Base-by-base conservation (phyloP, 2,329 filamentous ascomycete species). In the Colletotrichum tabaci region DNA sequence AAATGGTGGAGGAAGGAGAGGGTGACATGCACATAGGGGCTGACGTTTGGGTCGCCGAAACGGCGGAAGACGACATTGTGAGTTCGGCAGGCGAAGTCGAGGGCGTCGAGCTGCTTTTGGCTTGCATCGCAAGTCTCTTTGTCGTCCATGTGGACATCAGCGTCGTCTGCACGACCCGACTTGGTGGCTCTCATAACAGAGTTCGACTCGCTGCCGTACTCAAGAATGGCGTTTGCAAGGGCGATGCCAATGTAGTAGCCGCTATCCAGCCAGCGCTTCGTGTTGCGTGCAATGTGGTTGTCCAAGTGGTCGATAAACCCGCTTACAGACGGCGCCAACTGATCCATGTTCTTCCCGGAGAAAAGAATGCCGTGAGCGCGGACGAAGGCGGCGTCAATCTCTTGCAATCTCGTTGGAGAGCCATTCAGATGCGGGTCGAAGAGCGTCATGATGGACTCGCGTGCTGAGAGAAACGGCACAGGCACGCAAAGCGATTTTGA, bases 391-490 rank as follows among this genome's bases (percentile, higher is more conserved):
- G 61, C 60, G 9, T 61, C 55, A 4, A 70, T 49, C 13, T 69
- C 53, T 0, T 21, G 18, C 0, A 72, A n/a, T 0, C 60, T 12
- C 0, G 60, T 60, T 0, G 30, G 40, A 0, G 46, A 23, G 0
- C 55, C 66, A 4, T 60, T 46, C 0, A 92, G 74, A 0, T 91
- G 81, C 0, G 89, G 89, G 3, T 91, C 88, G 62, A 95, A 91
- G 0, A 95, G 80, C 0, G 91, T 94, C 78, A 91, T 85, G 47
- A 95, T 90, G 0, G 89, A 92, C 61, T 95, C 92, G 2, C 89
- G 86, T 0, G 93, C 91, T n/a, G 91, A 91, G 0, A 81, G 78
- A 70, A 96, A 96, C 0, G 91, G 90, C 2, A 90, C 86, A 0
- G 89, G 84, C 0, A 93, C 93, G 38, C 90, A 93, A 0, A 96